Evolutionary conservation across 169 alveolate genomes (phyloP), one percentile per base, ranked within the genome.

Genomic region (Plasmodium billcollinsi): DNA sequence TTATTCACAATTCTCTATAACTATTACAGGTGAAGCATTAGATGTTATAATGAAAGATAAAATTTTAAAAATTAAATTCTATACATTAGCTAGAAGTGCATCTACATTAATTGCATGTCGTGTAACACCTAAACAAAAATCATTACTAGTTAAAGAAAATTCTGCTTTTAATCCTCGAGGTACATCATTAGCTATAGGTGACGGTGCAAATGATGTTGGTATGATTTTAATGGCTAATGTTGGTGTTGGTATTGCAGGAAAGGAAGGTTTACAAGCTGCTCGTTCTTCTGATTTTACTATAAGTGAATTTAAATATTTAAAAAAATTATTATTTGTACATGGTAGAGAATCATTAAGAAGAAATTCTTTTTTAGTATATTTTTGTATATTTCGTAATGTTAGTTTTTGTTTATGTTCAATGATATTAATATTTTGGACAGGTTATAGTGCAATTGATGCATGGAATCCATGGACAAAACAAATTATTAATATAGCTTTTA

Each of bases 161-260:
- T 95, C 96, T 89, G 98, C 97, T 80, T 89, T 74, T 67, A 95
- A 94, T 63, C 93, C 90, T 8, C 72, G 96, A 21, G 90, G 96
- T 24, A 93, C 95, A 33, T 93, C 97, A 90, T 61, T 96, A 62
- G 98, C 99, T 26, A 94, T 97, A 33, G 99, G 99, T 12, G 99
- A 99, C 93, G 99, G 99, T 14, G 99, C 99, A 15, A 98, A 99
- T 96, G 99, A 99, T 94, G 99, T 98, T 29, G 98, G 98, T 21
- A 99, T 99, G 99, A 97, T 99, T 45, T 95, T 97, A 90, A 98
- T 97, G 67, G 99, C 99, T 43, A 97, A 99, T 78, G 99, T 98
- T 18, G 99, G 99, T 12, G 98, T 99, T 14, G 99, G 99, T 20
- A 95, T 97, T 45, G 95, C 95, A 59, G 99, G 99, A 21, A 93